Percentiles rank a stretch among this genome's conserved stretches.
phyloP scores from a whole-genome alignment of 306 rosid genomes.

The Quercus robur region DNA sequence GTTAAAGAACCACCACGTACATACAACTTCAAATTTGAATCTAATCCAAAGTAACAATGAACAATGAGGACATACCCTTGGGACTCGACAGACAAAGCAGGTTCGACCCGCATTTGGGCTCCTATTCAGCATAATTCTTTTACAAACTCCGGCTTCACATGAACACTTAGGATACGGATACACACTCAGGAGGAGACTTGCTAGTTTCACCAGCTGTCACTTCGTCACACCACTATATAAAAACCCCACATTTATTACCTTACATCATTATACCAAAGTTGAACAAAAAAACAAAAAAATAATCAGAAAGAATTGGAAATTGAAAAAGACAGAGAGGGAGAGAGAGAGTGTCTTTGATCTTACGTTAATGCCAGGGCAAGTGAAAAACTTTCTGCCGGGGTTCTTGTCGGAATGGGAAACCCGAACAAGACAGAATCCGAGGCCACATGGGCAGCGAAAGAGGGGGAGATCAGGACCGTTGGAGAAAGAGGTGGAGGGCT shows the following conservation, averaged over 20 bases:
- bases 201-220: not conserved
- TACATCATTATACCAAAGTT: too few relatives aligned
- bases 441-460: constrained; percentile 33
- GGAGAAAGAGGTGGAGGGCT: not conserved
- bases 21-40: too few relatives aligned
- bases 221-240: too few relatives aligned
- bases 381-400: constrained; percentile 1
- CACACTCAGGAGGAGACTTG: not conserved
- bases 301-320: not conserved
- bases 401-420: not conserved
- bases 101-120: not conserved
- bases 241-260: too few relatives aligned
- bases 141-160: constrained; percentile 17
- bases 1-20: too few relatives aligned
- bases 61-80: constrained; percentile 22
- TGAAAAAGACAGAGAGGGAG: not conserved
- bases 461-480: not conserved
- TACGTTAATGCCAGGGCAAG: not conserved
- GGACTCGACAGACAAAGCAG: constrained; percentile 41
- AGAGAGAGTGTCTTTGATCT: not conserved
- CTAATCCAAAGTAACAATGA: not conserved
- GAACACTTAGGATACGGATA: not conserved
- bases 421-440: constrained; percentile 22
- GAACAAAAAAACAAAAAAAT: too few relatives aligned
- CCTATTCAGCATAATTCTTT: not conserved